A percentile compares a stretch with the other conserved stretches of the same genome.
Evolutionary conservation across 2,329 filamentous ascomycete genomes (phyloP).

Genomic region (Phyllosticta capitalensis): DNA sequence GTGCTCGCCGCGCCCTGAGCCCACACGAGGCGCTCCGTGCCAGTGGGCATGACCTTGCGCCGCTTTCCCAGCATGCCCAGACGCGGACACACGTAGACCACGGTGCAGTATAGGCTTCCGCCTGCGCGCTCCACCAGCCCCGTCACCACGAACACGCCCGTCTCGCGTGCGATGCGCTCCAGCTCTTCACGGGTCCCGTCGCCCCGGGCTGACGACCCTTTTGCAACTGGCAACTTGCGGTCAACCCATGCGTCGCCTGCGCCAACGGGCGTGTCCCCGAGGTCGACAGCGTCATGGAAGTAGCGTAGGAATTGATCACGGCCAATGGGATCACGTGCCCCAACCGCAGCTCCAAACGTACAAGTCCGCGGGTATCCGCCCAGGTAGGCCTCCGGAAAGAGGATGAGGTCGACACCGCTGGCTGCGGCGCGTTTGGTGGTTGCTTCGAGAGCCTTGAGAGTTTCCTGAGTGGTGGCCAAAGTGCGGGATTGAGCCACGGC

Average conservation of each 20-base stretch:
- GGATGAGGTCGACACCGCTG: slow-evolving; percentile 55
- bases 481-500: slow-evolving; percentile 42
- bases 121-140: slow-evolving; percentile 72
- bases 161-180: slow-evolving; percentile 65
- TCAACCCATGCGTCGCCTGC: slow-evolving; percentile 65
- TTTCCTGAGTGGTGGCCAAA: slow-evolving; percentile 42
- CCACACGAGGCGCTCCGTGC: slow-evolving; percentile 76
- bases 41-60: slow-evolving; percentile 89
- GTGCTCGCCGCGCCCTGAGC: slow-evolving; percentile 74
- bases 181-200: slow-evolving; percentile 73
- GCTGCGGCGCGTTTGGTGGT: slow-evolving; percentile 57
- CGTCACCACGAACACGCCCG: slow-evolving; percentile 71
- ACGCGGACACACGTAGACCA: slow-evolving; percentile 69
- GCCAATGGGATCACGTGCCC: slow-evolving; percentile 56
- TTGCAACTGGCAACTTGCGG: slow-evolving; percentile 45
- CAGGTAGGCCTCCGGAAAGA: slow-evolving; percentile 87
- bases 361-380: slow-evolving; percentile 84
- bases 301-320: slow-evolving; percentile 76
- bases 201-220: slow-evolving; percentile 43
- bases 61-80: slow-evolving; percentile 71
- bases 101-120: slow-evolving; percentile 75
- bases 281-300: slow-evolving; percentile 68
- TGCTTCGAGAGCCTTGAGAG: slow-evolving; percentile 55
- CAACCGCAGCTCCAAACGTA: slow-evolving; percentile 65
- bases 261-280: slow-evolving; percentile 67